Percentiles rank a stretch among this genome's conserved stretches.
phyloP scores from a whole-genome alignment of 2,329 filamentous ascomycete species.

The Penicillium sp. region DNA sequence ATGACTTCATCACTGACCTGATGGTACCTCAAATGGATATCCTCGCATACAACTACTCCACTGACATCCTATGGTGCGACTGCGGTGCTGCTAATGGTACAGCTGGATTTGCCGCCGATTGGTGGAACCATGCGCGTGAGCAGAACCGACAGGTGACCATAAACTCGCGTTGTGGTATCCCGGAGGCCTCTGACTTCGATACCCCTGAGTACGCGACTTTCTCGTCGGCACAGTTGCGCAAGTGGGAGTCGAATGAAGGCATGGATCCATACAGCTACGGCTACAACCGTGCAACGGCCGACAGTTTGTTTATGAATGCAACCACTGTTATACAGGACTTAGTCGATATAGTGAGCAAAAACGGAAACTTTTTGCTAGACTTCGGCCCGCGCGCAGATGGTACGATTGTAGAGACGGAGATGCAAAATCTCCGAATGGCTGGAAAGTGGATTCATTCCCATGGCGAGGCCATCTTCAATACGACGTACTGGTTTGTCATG shows the following conservation, averaged over 20 bases:
- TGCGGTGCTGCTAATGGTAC: slow-evolving; percentile 44
- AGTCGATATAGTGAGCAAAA: slow-evolving; percentile 53
- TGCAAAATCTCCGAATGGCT: slow-evolving; percentile 46
- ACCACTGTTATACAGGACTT: slow-evolving; percentile 45
- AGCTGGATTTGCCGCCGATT: slow-evolving; percentile 39
- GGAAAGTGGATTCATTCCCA: slow-evolving; percentile 53
- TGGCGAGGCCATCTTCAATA: slow-evolving; percentile 53
- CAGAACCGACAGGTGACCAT: slow-evolving; percentile 50
- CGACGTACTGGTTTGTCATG: slow-evolving; percentile 49
- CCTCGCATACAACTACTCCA: slow-evolving; percentile 37
- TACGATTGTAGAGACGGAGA: slow-evolving; percentile 49
- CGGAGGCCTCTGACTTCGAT: slow-evolving; percentile 51
- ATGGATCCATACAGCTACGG: slow-evolving; percentile 60
- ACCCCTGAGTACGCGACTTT: slow-evolving; percentile 57
- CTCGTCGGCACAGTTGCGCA: slow-evolving; percentile 48
- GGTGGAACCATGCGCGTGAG: slow-evolving; percentile 39
- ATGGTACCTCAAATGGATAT: slow-evolving; percentile 45
- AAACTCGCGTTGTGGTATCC: slow-evolving; percentile 55
- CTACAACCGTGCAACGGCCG: slow-evolving; percentile 54
- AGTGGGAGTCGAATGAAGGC: slow-evolving; percentile 59
- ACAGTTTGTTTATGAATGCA: slow-evolving; percentile 51
- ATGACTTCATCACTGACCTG: slow-evolving; percentile 40
- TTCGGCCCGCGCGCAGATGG: slow-evolving; percentile 56
- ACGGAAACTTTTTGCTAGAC: slow-evolving; percentile 56
- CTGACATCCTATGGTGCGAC: slow-evolving; percentile 49